phyloP scores from a whole-genome alignment of 2,329 filamentous ascomycete genomes.

The Didymella arachidicola region DNA sequence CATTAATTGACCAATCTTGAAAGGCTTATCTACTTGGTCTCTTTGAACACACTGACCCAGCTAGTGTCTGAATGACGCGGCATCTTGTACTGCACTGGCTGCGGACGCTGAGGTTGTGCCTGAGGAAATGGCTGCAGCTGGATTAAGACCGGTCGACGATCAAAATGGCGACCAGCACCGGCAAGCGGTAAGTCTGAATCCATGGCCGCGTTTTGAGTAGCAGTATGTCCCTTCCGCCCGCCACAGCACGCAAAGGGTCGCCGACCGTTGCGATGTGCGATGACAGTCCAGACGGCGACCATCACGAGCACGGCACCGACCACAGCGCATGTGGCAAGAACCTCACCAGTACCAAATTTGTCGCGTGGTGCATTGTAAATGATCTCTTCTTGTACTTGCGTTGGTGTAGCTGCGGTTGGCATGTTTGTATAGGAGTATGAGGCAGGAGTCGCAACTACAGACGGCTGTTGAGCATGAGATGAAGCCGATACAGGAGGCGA shows the following conservation, averaged over 20 bases:
- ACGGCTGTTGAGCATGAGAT: not conserved
- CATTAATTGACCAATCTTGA: no score
- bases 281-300: slow-evolving; percentile 1
- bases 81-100: not conserved
- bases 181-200: not conserved
- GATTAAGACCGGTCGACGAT: slow-evolving; percentile 1
- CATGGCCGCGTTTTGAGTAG: not conserved
- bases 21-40: not conserved
- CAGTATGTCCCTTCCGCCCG: not conserved
- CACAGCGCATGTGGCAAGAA: not conserved
- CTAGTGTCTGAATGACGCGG: not conserved
- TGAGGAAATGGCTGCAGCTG: not conserved
- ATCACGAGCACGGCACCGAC: not conserved
- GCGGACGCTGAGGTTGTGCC: not conserved
- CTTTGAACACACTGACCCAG: slow-evolving; percentile 2
- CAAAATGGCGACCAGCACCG: slow-evolving; percentile 8
- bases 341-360: not conserved
- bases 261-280: slow-evolving; percentile 3
- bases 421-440: not conserved
- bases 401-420: not conserved
- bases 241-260: slow-evolving; percentile 1
- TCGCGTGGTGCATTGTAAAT: not conserved
- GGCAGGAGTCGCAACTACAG: not conserved
- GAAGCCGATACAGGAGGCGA: not conserved
- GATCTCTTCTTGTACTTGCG: not conserved